Conservation (phyloP, 768 basidiomycete genomes). For the Mrakia frigida region DNA sequence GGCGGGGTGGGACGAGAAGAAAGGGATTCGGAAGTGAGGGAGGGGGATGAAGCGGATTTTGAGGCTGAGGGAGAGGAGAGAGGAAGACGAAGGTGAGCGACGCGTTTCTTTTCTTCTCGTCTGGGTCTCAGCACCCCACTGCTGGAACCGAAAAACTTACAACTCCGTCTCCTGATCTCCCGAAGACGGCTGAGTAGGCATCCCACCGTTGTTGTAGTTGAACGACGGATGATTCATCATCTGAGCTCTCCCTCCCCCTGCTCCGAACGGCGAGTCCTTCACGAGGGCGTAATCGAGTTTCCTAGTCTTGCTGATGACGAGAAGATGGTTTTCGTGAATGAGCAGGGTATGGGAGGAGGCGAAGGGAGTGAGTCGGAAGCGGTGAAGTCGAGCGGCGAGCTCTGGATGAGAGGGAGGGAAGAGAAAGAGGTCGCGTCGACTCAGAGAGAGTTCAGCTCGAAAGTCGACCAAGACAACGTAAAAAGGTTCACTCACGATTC, state of each 20-base stretch:
- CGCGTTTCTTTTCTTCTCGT: neutral
- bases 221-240: neutral
- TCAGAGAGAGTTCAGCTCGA: too few relatives aligned
- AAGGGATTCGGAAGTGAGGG: neutral
- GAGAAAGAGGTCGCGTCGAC: neutral
- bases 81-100: neutral
- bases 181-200: too few relatives aligned
- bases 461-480: too few relatives aligned
- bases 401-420: neutral
- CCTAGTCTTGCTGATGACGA: neutral
- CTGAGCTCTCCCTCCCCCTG: neutral
- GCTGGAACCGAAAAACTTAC: too few relatives aligned
- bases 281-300: neutral
- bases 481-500: neutral
- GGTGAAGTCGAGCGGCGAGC: conserved; percentile 1
- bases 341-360: conserved; percentile 5
- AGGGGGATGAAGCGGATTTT: conserved; percentile 20
- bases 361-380: conserved; percentile 15
- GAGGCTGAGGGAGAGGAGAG: neutral
- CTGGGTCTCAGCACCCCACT: too few relatives aligned
- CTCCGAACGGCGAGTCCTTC: neutral
- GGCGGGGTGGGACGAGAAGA: neutral
- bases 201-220: neutral
- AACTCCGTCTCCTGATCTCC: conserved; percentile 8
- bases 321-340: conserved; percentile 10